Evolutionary conservation across 1,284 basidiomycete genomes (phyloP).

Genomic region (Rhodotorula mucilaginosa): DNA sequence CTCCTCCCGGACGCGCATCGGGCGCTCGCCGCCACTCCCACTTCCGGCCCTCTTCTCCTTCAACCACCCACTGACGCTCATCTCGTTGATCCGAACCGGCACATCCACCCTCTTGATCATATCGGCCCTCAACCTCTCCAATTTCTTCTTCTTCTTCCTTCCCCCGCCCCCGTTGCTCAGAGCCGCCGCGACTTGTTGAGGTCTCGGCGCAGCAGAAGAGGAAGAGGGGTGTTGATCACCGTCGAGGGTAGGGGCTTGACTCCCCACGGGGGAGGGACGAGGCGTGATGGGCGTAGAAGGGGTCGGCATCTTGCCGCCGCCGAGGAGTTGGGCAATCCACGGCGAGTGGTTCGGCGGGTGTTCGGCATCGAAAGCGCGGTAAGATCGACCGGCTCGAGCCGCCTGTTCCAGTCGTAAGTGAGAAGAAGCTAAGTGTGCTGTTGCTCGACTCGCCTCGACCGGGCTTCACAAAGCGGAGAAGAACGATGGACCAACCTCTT

Average conservation of each 20-base stretch:
- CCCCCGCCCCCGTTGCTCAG: slow-evolving; percentile 12
- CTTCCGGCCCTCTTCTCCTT: slow-evolving; percentile 38
- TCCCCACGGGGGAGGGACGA: slow-evolving; percentile 11
- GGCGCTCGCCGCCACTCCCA: neutral
- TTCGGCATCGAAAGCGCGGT: slow-evolving; percentile 16
- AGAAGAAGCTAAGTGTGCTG: too few species aligned
- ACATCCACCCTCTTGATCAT: slow-evolving; percentile 80
- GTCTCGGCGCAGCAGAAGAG: neutral
- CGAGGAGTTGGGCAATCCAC: slow-evolving; percentile 15
- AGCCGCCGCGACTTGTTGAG: neutral
- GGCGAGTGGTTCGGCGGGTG: slow-evolving; percentile 12
- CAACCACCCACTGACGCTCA: slow-evolving; percentile 56
- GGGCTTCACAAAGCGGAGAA: too few species aligned
- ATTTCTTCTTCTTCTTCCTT: slow-evolving; percentile 47
- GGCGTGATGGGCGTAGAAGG: slow-evolving; percentile 2
- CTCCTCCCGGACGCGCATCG: neutral
- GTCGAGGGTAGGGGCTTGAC: neutral
- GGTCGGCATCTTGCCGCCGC: neutral
- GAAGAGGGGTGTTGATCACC: neutral
- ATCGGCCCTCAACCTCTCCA: slow-evolving; percentile 60
- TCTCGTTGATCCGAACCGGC: slow-evolving; percentile 78
- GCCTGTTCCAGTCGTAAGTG: slow-evolving; percentile 11
- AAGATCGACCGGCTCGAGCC: slow-evolving; percentile 9
- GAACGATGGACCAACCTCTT: slow-evolving; percentile 35
- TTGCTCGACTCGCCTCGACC: too few species aligned